These are phyloP conservation scores for Salix dunnii DNA, from an alignment of 345 rosid genomes.

Conservation along the genomic window DNA sequence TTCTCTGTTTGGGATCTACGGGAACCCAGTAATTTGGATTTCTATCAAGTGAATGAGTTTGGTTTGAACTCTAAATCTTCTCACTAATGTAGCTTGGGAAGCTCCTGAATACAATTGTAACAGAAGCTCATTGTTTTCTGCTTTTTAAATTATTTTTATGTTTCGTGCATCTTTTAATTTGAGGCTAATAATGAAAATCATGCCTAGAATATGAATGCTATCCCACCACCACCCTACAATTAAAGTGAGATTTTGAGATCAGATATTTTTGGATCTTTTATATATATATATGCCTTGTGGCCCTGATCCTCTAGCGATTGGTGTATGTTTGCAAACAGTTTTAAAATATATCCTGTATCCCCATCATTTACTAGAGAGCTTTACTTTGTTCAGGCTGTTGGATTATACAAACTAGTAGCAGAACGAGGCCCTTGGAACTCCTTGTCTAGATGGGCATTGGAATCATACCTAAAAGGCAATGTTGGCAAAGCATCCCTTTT, in stretches of 20 bases:
- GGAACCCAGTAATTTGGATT: neutral
- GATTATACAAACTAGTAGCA: slow-evolving; percentile 87
- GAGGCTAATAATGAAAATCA: neutral
- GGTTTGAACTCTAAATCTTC: neutral
- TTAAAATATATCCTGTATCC: neutral
- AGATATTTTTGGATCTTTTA: neutral
- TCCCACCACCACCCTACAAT: neutral
- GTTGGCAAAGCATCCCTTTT: slow-evolving; percentile 82
- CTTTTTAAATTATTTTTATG: neutral
- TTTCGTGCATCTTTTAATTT: neutral
- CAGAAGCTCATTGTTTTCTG: neutral
- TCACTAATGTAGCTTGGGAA: neutral
- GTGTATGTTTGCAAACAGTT: neutral
- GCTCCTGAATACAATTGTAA: neutral
- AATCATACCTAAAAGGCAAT: slow-evolving; percentile 89
- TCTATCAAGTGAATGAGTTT: neutral
- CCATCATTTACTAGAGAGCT: neutral
- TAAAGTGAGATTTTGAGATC: neutral
- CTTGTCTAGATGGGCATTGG: slow-evolving; percentile 97
- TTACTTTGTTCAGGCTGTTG: slow-evolving; percentile 66
- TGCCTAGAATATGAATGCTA: neutral
- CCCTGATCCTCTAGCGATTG: neutral
- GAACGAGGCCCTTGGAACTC: slow-evolving; percentile 99
- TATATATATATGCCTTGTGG: neutral
- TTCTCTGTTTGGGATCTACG: neutral